Conservation (phyloP, 2,329 filamentous ascomycete genomes). For the Dactylellina leptospora region DNA sequence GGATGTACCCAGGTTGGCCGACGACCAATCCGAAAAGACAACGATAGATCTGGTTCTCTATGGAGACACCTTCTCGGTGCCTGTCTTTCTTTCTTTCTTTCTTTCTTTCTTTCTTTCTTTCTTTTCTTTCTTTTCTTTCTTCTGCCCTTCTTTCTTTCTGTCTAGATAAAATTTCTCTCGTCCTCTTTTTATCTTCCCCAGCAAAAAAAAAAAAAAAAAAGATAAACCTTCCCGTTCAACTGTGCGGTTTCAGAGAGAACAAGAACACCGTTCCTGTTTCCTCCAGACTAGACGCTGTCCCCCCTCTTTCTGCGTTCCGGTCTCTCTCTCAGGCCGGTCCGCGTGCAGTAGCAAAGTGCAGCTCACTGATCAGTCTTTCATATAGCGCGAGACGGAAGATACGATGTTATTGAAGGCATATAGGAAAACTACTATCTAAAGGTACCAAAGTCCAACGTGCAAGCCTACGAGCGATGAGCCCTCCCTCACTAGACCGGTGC, state of each 20-base stretch:
- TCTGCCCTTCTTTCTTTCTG: not conserved
- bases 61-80: not conserved
- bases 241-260: not conserved
- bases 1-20: not conserved
- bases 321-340: slow-evolving; percentile 28
- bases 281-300: not conserved
- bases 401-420: slow-evolving; percentile 53
- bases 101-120: not conserved
- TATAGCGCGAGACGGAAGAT: slow-evolving; percentile 47
- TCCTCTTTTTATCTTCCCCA: too few species aligned
- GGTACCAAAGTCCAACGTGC: slow-evolving; percentile 46
- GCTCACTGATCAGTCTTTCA: slow-evolving; percentile 54
- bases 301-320: not conserved
- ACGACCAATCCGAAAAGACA: not conserved
- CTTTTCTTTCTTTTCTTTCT: not conserved
- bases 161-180: too few species aligned
- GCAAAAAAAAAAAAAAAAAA: too few species aligned
- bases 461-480: slow-evolving; percentile 42
- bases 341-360: slow-evolving; percentile 33
- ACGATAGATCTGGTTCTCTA: not conserved
- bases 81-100: not conserved
- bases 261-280: not conserved
- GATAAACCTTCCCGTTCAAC: not conserved
- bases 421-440: slow-evolving; percentile 53
- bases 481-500: slow-evolving; percentile 23